Base-by-base conservation (phyloP, 805 yeast species). In the Wickerhamomyces ciferrii region DNA sequence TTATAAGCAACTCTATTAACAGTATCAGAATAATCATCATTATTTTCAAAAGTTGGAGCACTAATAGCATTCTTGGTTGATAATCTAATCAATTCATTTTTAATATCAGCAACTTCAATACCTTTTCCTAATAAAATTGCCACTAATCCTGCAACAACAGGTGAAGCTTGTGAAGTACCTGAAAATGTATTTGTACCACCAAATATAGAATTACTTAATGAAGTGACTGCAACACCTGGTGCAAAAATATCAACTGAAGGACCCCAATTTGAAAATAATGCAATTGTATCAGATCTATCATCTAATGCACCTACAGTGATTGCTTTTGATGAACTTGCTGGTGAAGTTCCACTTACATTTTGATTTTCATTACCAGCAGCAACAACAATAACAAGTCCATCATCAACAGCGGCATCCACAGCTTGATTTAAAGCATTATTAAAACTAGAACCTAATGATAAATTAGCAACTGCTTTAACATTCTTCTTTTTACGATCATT, bases 301-400 rank as follows among this genome's bases (percentile, higher is more conserved):
- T 87, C 89, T 41, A 87, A 78, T 5, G 96, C 94, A 0, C 96
- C 96, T 4, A 89, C 91, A 0, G 92, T 79, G 5, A 87, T 74
- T 0, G 85, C 86, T 38, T 68, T 68, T 2, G 63, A 66, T 2
- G 89, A 82, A 27, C 89, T 81, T 2, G 94, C 92, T 0, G 96
- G 96, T 45, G 92, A 85, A 21, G 79, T 76, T 50, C 71, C 62
- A 55, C 96, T 87, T 0, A 96, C 96, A 58, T 86, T 77, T 15
- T 74, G 61, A 53, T 82, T 79, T 25, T 81, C 72, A 61, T 89
- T 89, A 1, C 97, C 97, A 0, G 96, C 96, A 0, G 96, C 96
- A 5, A 72, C 86, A 17, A 82, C 84, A 19, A 84, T 61, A 0
- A 82, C 70, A 32, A 88, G 58, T 0, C 96, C 96, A 0, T 84